Evolutionary conservation across 305 asterid species (phyloP).

Genomic region (Stenogyne calaminthoides): DNA sequence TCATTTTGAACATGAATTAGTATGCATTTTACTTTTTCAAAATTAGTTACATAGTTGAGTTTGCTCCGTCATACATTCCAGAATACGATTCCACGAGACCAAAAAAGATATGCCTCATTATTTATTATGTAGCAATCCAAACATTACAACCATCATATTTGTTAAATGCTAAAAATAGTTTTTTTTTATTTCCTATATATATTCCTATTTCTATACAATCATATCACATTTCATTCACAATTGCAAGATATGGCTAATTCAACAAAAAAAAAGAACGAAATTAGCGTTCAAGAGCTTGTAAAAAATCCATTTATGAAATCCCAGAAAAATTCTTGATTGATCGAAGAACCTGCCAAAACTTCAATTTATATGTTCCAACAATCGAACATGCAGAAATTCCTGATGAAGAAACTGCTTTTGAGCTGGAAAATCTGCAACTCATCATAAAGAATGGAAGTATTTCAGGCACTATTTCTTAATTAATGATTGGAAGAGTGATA

Average conservation of each 20-base stretch:
- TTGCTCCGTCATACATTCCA: neutral
- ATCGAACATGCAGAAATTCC: conserved; percentile 46
- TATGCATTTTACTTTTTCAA: neutral
- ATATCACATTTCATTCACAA: neutral
- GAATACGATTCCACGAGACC: neutral
- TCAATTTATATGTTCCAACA: conserved; percentile 33
- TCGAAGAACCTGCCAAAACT: conserved; percentile 32
- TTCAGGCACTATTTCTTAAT: too few species aligned
- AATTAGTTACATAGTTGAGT: too few species aligned
- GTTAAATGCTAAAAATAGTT: neutral
- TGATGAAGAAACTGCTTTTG: conserved; percentile 19
- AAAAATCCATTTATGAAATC: conserved; percentile 31
- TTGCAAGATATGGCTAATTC: neutral
- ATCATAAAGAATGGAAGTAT: conserved; percentile 55
- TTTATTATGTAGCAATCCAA: neutral
- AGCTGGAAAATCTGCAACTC: conserved; percentile 46
- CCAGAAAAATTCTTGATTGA: conserved; percentile 39
- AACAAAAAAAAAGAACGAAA: neutral
- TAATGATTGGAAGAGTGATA: too few species aligned
- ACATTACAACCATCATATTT: neutral
- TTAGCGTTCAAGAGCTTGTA: conserved; percentile 44
- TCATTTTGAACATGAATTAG: neutral
- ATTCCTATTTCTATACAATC: neutral
- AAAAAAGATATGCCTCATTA: neutral
- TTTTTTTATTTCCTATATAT: neutral